Evolutionary conservation across 768 basidiomycete genomes (phyloP), one percentile per base, ranked within the genome.

Genomic region (Pholiota molesta): DNA sequence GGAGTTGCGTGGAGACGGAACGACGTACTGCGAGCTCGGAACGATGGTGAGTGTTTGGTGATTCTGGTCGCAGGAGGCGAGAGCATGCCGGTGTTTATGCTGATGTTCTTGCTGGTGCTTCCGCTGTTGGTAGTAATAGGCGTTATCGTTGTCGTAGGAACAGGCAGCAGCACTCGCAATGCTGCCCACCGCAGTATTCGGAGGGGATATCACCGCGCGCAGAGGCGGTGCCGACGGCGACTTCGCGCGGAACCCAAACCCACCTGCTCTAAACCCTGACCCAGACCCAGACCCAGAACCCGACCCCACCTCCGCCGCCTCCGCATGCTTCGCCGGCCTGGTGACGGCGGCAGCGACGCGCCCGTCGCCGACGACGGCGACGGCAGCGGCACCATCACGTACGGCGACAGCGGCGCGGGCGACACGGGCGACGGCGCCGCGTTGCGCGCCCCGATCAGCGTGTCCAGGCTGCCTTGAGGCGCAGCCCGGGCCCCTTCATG

Each of bases 1-100:
- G 0, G 70, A 68, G 3, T 60, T 63, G 14, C 62, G 59, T 3
- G 71, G 73, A 26, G 78, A 77, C 14, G 77, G 77, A 14, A 76
- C 76, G 37, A 76, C 59, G 40, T 70, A 78, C 23, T 75, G 73
- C 1, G 71, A 59, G 44, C 56, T 28, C 3, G 56, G 40, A 3
- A 44, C 10, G 17, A 44, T 17, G 29, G 4, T 29, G n/a, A 51
- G 11, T 26, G 14, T 2, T 49, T 6, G 47, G 47, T 0, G 47
- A 23, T 10, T 49, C 47, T 2, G 23, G 9, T 26, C 23, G 23
- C 7, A 14, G 21, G n/a, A 17, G 19, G 47, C 26, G 47, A 49
- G 11, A 49, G 10, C 10, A 21, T 14, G 23, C 19, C 19, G 47
- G n/a, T 19, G 42, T 44, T 44, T 14, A 10, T 44, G n/a, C 42